phyloP scores from a whole-genome alignment of 2,329 filamentous ascomycete genomes.

The Cordyceps javanica region DNA sequence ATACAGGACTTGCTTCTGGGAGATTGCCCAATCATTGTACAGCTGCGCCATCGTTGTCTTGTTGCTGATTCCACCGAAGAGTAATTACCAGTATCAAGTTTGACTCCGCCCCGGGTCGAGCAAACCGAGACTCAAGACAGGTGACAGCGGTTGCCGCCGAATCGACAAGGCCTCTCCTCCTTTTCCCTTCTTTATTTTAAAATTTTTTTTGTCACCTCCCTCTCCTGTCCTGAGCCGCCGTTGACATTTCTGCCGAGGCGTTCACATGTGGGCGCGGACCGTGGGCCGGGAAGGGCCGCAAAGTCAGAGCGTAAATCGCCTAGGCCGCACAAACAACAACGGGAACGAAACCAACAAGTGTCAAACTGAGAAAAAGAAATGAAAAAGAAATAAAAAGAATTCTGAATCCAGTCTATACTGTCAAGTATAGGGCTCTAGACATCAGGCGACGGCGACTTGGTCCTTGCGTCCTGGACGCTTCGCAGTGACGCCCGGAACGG shows the following conservation, averaged over 20 bases:
- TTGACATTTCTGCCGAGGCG: neutral
- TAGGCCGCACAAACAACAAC: neutral
- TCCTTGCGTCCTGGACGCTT: neutral
- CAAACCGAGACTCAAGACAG: neutral
- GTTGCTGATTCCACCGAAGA: neutral
- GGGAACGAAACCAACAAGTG: too few relatives aligned
- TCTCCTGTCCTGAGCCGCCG: neutral
- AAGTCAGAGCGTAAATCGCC: neutral
- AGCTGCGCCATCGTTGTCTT: neutral
- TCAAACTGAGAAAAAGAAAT: neutral
- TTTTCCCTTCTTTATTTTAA: too few relatives aligned
- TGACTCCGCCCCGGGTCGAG: neutral
- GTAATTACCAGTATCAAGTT: neutral
- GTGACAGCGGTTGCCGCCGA: neutral
- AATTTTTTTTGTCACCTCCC: neutral
- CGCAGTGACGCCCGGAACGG: neutral
- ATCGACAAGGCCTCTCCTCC: neutral
- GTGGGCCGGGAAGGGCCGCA: constrained; percentile 10
- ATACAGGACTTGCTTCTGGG: too few relatives aligned
- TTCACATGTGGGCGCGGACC: constrained; percentile 12
- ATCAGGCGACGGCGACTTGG: neutral
- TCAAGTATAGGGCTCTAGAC: neutral
- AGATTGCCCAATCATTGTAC: too few relatives aligned
- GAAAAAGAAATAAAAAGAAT: neutral
- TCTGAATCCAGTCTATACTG: neutral